Evolutionary conservation across 139 green algal species (phyloP), one percentile per base, ranked within the genome.

Genomic region (Yamagishiella unicocca): DNA sequence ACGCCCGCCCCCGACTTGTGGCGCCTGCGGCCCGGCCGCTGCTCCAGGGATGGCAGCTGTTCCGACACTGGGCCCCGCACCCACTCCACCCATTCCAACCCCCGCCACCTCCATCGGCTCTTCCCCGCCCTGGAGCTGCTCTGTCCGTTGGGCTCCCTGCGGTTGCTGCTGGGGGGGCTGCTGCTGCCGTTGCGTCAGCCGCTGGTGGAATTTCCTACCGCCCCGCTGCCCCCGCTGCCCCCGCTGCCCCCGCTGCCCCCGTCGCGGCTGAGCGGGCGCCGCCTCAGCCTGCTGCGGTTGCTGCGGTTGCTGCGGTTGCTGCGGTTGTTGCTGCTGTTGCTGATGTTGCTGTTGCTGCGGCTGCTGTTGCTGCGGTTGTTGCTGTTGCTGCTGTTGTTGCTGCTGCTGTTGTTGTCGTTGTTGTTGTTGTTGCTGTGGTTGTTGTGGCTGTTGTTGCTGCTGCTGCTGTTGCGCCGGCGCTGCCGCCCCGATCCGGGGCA

Each of bases 401-500:
- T 54, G 55, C 54, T 58, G 25, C 77, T 50, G 37, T 27, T 37
- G 5, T 25, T 40, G 27, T 29, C 2, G 29, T 40, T 21, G 40
- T 40, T 58, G 24, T 25, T 25, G 38, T 40, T 14, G 55, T n/a
- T n/a, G n/a, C n/a, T n/a, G n/a, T n/a, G n/a, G n/a, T n/a, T n/a
- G n/a, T n/a, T n/a, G n/a, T n/a, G 25, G 54, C 38, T 76, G 73
- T 50, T 70, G 54, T 68, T 87, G 83, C 70, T 46, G 12, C 58
- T n/a, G 58, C 58, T 22, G 50, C n/a, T 72, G 76, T 12, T 83
- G 73, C 45, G 54, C 29, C 46, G n/a, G 3, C 75, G 77, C 17
- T 75, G 70, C 46, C 61, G 68, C 70, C 14, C 42, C 33, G 35
- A 73, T 2, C 10, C 42, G 29, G 27, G 92, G 90, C 66, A 98